Base-by-base conservation (phyloP, 2,329 filamentous ascomycete genomes). In the Colletotrichum tropicicola region DNA sequence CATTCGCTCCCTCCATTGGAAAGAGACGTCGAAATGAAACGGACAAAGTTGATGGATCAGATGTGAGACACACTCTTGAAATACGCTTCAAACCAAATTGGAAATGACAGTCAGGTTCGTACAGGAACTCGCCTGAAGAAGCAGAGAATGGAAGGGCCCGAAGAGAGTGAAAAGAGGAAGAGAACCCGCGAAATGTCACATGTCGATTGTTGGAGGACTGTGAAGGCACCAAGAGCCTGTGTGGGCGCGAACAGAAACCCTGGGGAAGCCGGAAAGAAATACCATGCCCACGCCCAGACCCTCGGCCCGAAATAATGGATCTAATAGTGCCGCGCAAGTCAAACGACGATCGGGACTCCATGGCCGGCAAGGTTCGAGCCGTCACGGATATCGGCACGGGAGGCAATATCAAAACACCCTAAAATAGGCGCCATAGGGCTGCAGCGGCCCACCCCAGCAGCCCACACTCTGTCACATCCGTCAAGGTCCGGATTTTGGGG, bases 391-490 rank as follows among this genome's bases (percentile, higher is more conserved):
- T 54, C 51, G 51, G 51, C 51, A 43, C 51, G 51, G 35, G 51
- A 54, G 51, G 35, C 51, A 41, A 43, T 17, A 54, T 35, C 37
- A 30, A 23, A 30, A 51, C 48, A 23, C 48, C 48, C 48, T 54
- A 54, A 54, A 54, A 54, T 54, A 41, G 25, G 15, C n/a, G n/a
- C 37, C 21, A 28, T 41, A 54, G 51, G 52, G 52, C 52, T 32
- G 52, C 17, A 44, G 27, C 52, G 52, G 51, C 21, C 51, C 49
- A 53, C 49, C 21, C 51, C 10, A 43, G 19, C 7, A 35, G 37
- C 6, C 51, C n/a, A 21, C 25, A 21, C 35, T 21, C 15, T 15
- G 28, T 43, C 51, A 43, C 13, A 45, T n/a, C n/a, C n/a, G 12
- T 13, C 32, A 19, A 39, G 21, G 19, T 17, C 23, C 28, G 28